phyloP scores from a whole-genome alignment of 2,329 filamentous ascomycete species.

The Chaetothyriales sp. region DNA sequence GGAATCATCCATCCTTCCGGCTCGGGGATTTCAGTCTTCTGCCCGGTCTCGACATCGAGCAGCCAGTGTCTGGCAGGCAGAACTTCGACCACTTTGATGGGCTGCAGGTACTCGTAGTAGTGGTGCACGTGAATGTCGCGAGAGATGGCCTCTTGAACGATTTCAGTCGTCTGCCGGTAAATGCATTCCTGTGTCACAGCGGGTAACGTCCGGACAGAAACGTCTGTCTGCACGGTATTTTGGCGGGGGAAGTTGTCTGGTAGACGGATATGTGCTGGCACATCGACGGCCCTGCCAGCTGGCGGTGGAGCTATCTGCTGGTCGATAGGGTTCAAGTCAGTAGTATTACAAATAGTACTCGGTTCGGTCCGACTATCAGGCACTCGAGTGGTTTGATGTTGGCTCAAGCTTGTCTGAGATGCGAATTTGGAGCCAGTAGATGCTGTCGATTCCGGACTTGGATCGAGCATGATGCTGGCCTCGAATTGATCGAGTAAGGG shows the following conservation, averaged over 20 bases:
- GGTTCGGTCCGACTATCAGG: not conserved
- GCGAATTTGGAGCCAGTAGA: not conserved
- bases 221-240: constrained; percentile 10
- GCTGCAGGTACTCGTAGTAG: constrained; percentile 22
- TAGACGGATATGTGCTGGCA: constrained; percentile 5
- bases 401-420: not conserved
- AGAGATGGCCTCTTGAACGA: not conserved
- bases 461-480: not conserved
- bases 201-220: constrained; percentile 4
- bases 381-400: too few species aligned
- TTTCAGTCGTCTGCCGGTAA: constrained; percentile 15
- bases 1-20: constrained; percentile 15
- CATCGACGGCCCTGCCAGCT: not conserved
- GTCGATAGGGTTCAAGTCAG: not conserved
- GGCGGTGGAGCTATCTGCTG: not conserved
- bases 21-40: constrained; percentile 14
- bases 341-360: not conserved
- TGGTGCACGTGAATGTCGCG: constrained; percentile 1
- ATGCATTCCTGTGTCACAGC: constrained; percentile 23
- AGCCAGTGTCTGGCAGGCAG: constrained; percentile 23
- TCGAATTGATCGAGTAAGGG: not conserved
- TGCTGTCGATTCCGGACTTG: not conserved
- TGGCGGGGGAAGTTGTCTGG: constrained; percentile 9
- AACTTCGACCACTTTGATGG: constrained; percentile 22
- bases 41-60: constrained; percentile 10